Percentiles rank a stretch among this genome's conserved stretches.
phyloP scores from a whole-genome alignment of 768 basidiomycete genomes.

The Boletus pseudo-olivaceus region DNA sequence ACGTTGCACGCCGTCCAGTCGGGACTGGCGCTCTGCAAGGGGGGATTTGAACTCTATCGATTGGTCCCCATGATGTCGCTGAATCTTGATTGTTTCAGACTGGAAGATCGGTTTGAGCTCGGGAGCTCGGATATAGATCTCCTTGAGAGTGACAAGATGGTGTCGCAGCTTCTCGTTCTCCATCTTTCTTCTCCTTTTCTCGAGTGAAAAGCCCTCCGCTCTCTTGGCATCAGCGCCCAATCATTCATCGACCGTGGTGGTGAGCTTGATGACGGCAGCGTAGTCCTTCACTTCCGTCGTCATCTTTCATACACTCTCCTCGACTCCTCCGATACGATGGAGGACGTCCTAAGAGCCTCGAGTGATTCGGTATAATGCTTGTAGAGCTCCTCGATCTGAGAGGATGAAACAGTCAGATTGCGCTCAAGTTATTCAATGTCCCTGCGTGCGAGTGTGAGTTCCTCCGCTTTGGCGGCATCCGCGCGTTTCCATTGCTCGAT shows the following conservation, averaged over 20 bases:
- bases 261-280: too few relatives aligned
- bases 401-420: too few relatives aligned
- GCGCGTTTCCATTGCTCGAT: neutral
- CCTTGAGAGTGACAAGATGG: too few relatives aligned
- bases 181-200: too few relatives aligned
- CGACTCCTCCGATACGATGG: neutral
- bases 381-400: too few relatives aligned
- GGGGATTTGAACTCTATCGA: neutral
- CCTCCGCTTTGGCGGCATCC: neutral
- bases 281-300: neutral
- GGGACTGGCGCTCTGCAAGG: too few relatives aligned
- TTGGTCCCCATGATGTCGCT: neutral
- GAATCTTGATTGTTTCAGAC: neutral
- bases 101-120: neutral
- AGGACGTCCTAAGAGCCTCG: neutral
- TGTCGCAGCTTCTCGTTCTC: conserved; percentile 8
- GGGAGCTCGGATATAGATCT: conserved; percentile 7
- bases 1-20: too few relatives aligned
- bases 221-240: conserved; percentile 4
- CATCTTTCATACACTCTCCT: neutral
- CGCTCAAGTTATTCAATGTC: neutral
- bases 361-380: too few relatives aligned
- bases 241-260: conserved; percentile 5
- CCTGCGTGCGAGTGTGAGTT: neutral
- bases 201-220: too few relatives aligned